Evolutionary conservation across 2,329 filamentous ascomycete species (phyloP).

Genomic region (Metarhizium rileyi): DNA sequence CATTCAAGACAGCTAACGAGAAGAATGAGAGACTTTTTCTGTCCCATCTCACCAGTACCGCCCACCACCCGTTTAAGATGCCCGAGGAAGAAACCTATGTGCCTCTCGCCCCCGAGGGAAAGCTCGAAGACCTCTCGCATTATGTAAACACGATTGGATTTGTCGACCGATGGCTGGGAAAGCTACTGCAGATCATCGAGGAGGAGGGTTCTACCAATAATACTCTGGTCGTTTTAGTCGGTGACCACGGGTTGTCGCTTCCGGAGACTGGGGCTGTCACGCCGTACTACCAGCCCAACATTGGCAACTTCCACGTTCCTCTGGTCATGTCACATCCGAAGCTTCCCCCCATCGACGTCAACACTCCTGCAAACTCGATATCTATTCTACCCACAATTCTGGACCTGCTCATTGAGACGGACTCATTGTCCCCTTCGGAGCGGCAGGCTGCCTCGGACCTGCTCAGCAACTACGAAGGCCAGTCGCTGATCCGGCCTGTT

Average conservation of each 20-base stretch:
- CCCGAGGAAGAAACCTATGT: constrained; percentile 19
- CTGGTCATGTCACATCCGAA: constrained; percentile 24
- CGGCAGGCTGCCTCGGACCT: constrained; percentile 18
- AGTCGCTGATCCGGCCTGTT: constrained; percentile 24
- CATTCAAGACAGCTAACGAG: constrained; percentile 18
- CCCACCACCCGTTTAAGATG: constrained; percentile 24
- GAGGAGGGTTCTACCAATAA: constrained; percentile 21
- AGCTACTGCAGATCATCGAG: constrained; percentile 21
- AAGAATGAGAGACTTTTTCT: constrained; percentile 23
- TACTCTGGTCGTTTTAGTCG: constrained; percentile 21
- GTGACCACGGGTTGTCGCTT: constrained; percentile 24
- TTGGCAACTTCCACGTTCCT: constrained; percentile 25
- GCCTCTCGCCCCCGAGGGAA: constrained; percentile 15
- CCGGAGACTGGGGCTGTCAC: constrained; percentile 21
- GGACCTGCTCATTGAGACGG: constrained; percentile 23
- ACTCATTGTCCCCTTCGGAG: constrained; percentile 18
- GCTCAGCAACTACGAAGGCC: constrained; percentile 24
- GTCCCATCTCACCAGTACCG: constrained; percentile 26
- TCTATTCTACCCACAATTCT: constrained; percentile 25
- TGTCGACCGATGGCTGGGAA: constrained; percentile 22
- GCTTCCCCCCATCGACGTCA: constrained; percentile 21
- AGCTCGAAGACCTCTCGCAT: constrained; percentile 19
- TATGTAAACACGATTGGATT: constrained; percentile 24
- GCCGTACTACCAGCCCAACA: constrained; percentile 23
- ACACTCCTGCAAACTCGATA: constrained; percentile 21